Evolutionary conservation across 169 alveolate genomes (phyloP), one percentile per base, ranked within the genome.

Genomic region (Plasmodium chabaudi): DNA sequence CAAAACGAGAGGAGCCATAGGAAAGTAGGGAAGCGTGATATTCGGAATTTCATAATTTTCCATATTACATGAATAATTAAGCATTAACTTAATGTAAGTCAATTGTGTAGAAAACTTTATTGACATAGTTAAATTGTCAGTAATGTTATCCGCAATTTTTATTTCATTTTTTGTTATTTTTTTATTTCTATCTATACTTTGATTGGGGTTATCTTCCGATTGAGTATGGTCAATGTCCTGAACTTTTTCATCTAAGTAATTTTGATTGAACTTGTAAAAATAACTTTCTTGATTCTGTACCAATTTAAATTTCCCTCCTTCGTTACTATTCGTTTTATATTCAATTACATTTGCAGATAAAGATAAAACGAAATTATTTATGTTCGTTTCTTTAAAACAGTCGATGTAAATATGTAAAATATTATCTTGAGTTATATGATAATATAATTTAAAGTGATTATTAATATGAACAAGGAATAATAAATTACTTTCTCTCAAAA

Each of bases 361-460:
- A 2, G 42, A 34, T 3, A 34, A 34, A 34, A 34, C 7, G 4
- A 34, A 2, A 34, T 34, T 34, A 34, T 34, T 34, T 34, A 34
- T 34, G 42, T 34, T 34, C 0, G 0, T 46, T 12, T 42, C 51
- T 46, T 27, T 60, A 61, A 82, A 13, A 13, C 57, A 19, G 5
- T 67, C 4, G 68, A 56, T 55, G 13, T 67, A 82, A 67, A 70
- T 47, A 42, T 55, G 49, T 46, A 57, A 9, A 17, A 47, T 25
- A 0, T 82, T 21, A 1, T 67, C 90, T 2, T 53, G 47, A 12
- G 6, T 1, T 17, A 55, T 1, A 7, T 82, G 47, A 5, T 67
- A 82, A 61, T 82, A 82, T 68, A 82, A 53, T 21, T 57, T 82
- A 7, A 68, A 1, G 23, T 82, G 72, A 15, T 44, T 51, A 82